Percentiles rank a stretch among this genome's conserved stretches.
Evolutionary conservation across 2,329 filamentous ascomycete genomes (phyloP).

Genomic region (Fusarium nelsonii): DNA sequence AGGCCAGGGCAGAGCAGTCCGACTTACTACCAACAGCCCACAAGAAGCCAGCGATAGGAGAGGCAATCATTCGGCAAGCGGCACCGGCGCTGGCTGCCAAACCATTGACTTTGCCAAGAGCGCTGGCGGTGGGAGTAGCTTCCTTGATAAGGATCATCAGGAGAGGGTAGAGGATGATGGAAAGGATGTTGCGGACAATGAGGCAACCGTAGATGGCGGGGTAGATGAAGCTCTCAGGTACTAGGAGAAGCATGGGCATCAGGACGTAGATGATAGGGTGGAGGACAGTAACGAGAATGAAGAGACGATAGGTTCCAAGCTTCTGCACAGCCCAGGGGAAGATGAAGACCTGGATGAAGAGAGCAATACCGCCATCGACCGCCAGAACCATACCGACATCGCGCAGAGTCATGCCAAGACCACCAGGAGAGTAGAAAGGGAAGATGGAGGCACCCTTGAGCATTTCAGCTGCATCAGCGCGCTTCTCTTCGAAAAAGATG

Average conservation of each 20-base stretch:
- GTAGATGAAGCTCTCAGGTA: constrained; percentile 65
- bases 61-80: constrained; percentile 75
- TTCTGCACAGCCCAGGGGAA: constrained; percentile 71
- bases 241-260: constrained; percentile 68
- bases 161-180: constrained; percentile 74
- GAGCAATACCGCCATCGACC: constrained; percentile 68
- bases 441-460: constrained; percentile 51
- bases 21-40: constrained; percentile 71
- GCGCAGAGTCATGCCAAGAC: constrained; percentile 72
- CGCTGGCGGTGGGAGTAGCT: constrained; percentile 67
- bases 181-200: constrained; percentile 69
- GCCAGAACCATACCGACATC: constrained; percentile 72
- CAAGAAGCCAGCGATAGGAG: constrained; percentile 72
- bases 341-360: constrained; percentile 70
- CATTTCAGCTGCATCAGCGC: constrained; percentile 57
- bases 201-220: constrained; percentile 70
- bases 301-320: constrained; percentile 70
- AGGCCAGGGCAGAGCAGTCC: constrained; percentile 71
- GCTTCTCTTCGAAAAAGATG: constrained; percentile 89
- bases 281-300: constrained; percentile 68
- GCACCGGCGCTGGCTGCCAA: constrained; percentile 74
- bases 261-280: constrained; percentile 72
- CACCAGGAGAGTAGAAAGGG: constrained; percentile 69
- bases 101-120: constrained; percentile 74
- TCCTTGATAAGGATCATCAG: constrained; percentile 77